Evolutionary conservation across 202 grass and related monocot species (phyloP).

Genomic region (Zizania palustris): DNA sequence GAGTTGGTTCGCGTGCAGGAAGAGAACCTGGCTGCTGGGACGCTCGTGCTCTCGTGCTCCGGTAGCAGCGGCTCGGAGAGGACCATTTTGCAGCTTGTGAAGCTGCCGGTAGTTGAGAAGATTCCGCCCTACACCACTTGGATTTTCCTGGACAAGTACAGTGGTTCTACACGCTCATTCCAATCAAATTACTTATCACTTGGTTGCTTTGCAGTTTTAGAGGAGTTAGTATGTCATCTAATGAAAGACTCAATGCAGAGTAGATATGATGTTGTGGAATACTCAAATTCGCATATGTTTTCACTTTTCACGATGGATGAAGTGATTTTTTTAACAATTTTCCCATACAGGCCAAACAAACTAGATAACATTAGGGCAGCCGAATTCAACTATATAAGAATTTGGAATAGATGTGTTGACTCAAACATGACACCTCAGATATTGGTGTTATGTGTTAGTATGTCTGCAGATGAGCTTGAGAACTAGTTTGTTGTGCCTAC

Average conservation of each 20-base stretch:
- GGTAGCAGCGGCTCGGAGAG: slow-evolving; percentile 30
- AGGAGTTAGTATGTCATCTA: slow-evolving; percentile 14
- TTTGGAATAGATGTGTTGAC: background rate
- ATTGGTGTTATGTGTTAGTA: slow-evolving; percentile 10
- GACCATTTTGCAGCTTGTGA: slow-evolving; percentile 60
- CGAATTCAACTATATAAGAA: background rate
- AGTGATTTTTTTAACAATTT: background rate
- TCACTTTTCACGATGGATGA: slow-evolving; percentile 11
- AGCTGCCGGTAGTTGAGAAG: slow-evolving; percentile 73
- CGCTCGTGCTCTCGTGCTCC: slow-evolving; percentile 49
- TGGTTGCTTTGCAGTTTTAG: slow-evolving; percentile 21
- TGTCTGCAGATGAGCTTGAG: background rate
- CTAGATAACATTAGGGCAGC: too few relatives aligned
- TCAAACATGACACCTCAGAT: slow-evolving; percentile 8
- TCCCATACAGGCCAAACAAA: background rate
- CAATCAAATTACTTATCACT: slow-evolving; percentile 27
- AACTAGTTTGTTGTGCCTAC: slow-evolving; percentile 9
- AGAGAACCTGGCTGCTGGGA: slow-evolving; percentile 55
- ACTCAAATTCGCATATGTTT: background rate
- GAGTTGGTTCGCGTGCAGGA: slow-evolving; percentile 70
- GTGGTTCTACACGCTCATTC: slow-evolving; percentile 26
- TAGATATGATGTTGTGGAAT: slow-evolving; percentile 8
- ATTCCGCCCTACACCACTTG: slow-evolving; percentile 91
- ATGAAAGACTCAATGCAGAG: background rate
- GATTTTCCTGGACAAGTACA: slow-evolving; percentile 95